Evolutionary conservation across 2,329 filamentous ascomycete species (phyloP), one percentile per base, ranked within the genome.

Genomic region (Arthroderma uncinatum): DNA sequence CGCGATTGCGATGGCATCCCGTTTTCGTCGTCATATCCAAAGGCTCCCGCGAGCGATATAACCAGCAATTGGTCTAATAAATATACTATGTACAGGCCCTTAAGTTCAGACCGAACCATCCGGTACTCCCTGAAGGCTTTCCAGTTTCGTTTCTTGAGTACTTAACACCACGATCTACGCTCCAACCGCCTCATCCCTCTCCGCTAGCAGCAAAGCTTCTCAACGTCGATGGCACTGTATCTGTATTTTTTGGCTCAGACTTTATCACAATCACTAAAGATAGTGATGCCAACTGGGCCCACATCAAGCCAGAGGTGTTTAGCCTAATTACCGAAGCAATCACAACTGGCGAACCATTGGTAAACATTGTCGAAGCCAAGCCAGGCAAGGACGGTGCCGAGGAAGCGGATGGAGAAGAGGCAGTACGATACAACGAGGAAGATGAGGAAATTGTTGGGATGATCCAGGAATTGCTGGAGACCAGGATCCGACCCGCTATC

Each of bases 391-490:
- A 73, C 77, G 53, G 73, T 81, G 61, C 19, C 2, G 25, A 47
- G n/a, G 40, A 19, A 12, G 23, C 16, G 10, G 37, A 28, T 10
- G 39, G 12, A 14, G 81, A 82, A 60, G 89, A 95, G 65, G 87
- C 82, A 59, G 76, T 95, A 54, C 82, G 82, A 21, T 95, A 92
- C 71, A 84, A 92, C 65, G 90, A 95, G 68, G 85, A 94, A 61
- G 93, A 98, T 70, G 86, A 85, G 63, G 93, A 98, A 73, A 89
- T 96, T 9, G 86, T 98, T 7, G 87, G 89, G 59, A 97, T 97
- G 93, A 97, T 98, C 74, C 95, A 97, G 76, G 93, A 98, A 74
- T 77, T 98, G 33, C 78, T 98, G 36, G 93, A 98, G 73, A 98
- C 93, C 25, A 81, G 93, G 61, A 95, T 98, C 67, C 81, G 93